These are phyloP conservation scores for Podospora conica DNA, from an alignment of 495 filamentous ascomycete genomes.

Conservation along the genomic window DNA sequence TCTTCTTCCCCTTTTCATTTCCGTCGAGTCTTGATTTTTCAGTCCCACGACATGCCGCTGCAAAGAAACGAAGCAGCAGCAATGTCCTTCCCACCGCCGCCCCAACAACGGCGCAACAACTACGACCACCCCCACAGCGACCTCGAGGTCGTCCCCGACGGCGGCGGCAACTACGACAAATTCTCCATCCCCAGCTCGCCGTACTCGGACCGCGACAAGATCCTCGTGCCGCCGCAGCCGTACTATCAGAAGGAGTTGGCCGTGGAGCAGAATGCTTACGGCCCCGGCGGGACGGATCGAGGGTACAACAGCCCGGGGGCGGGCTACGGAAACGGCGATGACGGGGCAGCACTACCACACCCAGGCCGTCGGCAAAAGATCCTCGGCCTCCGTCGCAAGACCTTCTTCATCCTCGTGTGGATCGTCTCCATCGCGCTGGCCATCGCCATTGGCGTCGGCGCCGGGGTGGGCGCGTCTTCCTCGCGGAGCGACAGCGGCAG, in stretches of 20 bases:
- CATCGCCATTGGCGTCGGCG: constrained; percentile 1
- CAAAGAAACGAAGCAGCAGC: not conserved
- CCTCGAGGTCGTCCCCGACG: not conserved
- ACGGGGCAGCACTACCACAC: not conserved
- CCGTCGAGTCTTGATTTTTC: not conserved
- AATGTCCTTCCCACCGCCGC: not conserved
- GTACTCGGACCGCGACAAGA: not conserved
- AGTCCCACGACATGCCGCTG: not conserved
- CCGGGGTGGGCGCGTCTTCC: not conserved
- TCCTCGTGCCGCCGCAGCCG: not conserved
- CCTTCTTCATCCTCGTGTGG: constrained; percentile 10
- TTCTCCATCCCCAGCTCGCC: not conserved
- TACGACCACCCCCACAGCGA: not conserved
- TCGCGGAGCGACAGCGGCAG: not conserved
- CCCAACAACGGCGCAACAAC: not conserved
- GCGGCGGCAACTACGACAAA: not conserved
- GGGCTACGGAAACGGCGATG: not conserved
- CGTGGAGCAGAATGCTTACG: not conserved
- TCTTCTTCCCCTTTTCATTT: not conserved
- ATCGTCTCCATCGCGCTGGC: not conserved
- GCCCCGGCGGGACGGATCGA: no score
- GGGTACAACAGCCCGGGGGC: not conserved
- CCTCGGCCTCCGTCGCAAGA: constrained; percentile 1
- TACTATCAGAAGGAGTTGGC: not conserved
- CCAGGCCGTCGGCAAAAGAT: not conserved